Conservation (phyloP, 176 grass and related monocot genomes). For the Lolium perenne region DNA sequence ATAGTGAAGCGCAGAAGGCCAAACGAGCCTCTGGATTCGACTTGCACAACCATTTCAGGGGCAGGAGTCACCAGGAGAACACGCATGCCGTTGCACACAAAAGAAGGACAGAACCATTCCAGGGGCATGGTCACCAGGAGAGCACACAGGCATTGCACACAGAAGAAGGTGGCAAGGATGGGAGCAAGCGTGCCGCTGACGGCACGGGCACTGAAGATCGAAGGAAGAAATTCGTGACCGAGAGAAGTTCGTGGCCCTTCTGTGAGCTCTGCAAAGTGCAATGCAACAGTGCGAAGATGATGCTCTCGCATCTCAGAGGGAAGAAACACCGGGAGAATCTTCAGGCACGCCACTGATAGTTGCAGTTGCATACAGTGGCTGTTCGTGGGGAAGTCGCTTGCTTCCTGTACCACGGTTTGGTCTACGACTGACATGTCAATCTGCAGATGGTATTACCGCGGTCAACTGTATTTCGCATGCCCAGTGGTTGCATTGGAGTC, state of each 20-base stretch:
- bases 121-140: slow-evolving; percentile 11
- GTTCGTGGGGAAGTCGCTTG: no score
- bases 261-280: not conserved
- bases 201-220: not conserved
- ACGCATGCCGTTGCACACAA: not conserved
- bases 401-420: not conserved
- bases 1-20: not conserved
- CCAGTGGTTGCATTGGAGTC: not conserved
- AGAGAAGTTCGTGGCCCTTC: not conserved
- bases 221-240: not conserved
- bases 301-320: slow-evolving; percentile 14
- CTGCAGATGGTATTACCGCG: not conserved
- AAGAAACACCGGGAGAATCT: slow-evolving; percentile 29
- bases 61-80: slow-evolving; percentile 14
- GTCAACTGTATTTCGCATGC: not conserved
- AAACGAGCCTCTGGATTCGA: not conserved
- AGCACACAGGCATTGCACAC: not conserved
- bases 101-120: not conserved
- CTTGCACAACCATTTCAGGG: not conserved
- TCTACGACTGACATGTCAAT: not conserved
- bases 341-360: not conserved
- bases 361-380: not conserved
- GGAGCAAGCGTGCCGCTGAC: not conserved
- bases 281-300: not conserved
- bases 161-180: not conserved